Base-by-base conservation (phyloP, 768 basidiomycete species). In the Pseudohyphozyma bogoriensis region DNA sequence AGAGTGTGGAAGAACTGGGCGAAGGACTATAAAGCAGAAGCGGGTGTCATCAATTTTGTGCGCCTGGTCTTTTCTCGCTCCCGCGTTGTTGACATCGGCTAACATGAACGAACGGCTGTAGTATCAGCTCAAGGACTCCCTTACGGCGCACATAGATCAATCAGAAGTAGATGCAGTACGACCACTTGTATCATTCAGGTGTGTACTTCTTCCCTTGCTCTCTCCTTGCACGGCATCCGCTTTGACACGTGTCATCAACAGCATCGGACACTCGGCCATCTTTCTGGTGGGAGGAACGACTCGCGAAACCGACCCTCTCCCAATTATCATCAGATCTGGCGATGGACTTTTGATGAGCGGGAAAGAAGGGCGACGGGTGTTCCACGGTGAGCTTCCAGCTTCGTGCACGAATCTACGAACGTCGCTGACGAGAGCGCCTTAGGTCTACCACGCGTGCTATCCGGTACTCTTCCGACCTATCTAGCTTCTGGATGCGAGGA, bases 141-240 rank as follows among this genome's bases (percentile, higher is more conserved):
- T 99, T 24, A 96, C 96, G 86, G 93, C 82, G 0, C 93, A 99
- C 72, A 89, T 95, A n/a, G 93, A 99, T 73, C 86, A 88, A 24
- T 90, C 92, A 26, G 93, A 99, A 75, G 79, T 93, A 12, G 93
- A 91, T 68, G 83, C 89, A 3, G 88, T 88, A 7, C 85, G 89
- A 0, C 93, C 93, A 0, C 79, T 99, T 0, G 88, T 96, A 8
- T 95, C 90, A 0, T 83, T 99, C 52, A 95, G 91, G 91, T 92
- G 66, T 68, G 86, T 73, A 29, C 32, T 37, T 52, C 24, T 36
- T 33, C 47, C 10, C 0, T 33, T 47, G 12, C 2, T 39, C 42
- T 46, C 36, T 24, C 15, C 31, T 11, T 22, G 54, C n/a, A n/a
- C n/a, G n/a, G 50, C 37, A 37, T 39, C 6, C n/a, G 24, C 10